Evolutionary conservation across 1,139 yeast genomes (phyloP).

Genomic region (Protomyces inouyei): DNA sequence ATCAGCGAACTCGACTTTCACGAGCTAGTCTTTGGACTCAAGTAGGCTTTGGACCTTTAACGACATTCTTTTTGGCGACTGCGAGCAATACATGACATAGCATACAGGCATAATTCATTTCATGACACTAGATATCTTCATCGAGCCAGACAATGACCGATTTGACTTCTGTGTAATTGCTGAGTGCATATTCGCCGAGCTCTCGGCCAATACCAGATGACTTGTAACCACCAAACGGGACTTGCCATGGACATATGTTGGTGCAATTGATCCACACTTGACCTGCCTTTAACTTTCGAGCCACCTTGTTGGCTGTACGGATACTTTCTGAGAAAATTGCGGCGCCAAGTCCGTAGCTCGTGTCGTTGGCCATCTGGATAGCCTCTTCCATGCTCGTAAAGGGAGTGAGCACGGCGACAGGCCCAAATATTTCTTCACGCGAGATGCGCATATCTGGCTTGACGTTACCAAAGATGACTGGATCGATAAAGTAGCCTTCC

Average conservation of each 20-base stretch:
- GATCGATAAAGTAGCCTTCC: constrained; percentile 66
- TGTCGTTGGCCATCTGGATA: constrained; percentile 61
- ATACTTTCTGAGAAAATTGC: constrained; percentile 70
- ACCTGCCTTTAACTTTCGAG: constrained; percentile 68
- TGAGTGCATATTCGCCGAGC: constrained; percentile 76
- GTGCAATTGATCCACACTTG: constrained; percentile 82
- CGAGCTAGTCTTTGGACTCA: background rate
- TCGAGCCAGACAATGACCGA: background rate
- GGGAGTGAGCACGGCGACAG: constrained; percentile 71
- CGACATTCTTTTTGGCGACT: background rate
- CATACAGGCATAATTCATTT: background rate
- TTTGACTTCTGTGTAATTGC: background rate
- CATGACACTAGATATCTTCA: background rate
- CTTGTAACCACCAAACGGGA: constrained; percentile 79
- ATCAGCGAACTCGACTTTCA: background rate
- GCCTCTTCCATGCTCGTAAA: constrained; percentile 71
- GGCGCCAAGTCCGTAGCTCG: constrained; percentile 78
- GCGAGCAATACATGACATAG: background rate
- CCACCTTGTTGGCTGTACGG: constrained; percentile 55
- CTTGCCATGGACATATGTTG: constrained; percentile 40
- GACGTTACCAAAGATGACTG: constrained; percentile 73
- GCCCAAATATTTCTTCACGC: constrained; percentile 85
- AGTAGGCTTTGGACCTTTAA: background rate
- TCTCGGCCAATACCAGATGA: constrained; percentile 90
- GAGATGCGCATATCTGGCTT: constrained; percentile 62